Base-by-base conservation (phyloP, 306 rosid species). In the Abrus precatorius region DNA sequence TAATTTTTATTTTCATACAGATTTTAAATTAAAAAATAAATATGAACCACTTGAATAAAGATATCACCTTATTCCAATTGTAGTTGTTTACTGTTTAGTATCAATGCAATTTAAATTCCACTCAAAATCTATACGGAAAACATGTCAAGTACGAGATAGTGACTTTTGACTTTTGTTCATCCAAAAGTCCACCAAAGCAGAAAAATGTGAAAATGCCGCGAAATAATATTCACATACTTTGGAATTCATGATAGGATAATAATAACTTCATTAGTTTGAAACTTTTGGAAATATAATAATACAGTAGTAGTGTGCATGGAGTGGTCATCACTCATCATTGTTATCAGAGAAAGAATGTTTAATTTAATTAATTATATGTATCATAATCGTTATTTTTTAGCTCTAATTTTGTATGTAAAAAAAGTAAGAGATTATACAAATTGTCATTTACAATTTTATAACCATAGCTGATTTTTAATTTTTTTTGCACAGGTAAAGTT, bases 81-180 rank as follows among this genome's bases (percentile, higher is more conserved):
- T 36, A 36, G 40, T 4, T 36, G 40, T 2, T 36, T 36, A 36
- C 61, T 20, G 20, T 20, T 20, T 20, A 20, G 20, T 20, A 20
- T 20, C 13, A 50, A 50, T 9, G 14, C 54, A 28, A 40, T 27
- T 41, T 30, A 29, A 13, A n/a, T 44, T 38, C 5, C 33, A 41
- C 44, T 44, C 8, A 36, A 64, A 74, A 43, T 44, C 7, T 28
- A 29, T 20, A 44, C 9, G 7, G 1, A 9, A 32, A 52, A n/a
- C 48, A 14, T 36, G 69, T 50, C 53, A 49, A 60, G 29, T 56
- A 61, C 20, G 27, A 47, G 8, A 69, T 12, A 52, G 53, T 20
- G 3, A 12, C 74, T 76, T 75, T 74, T 68, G 80, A 78, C 61
- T 69, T 73, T 61, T 20, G 79, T 32, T 63, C 9, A 53, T 30